A percentile compares a stretch with the other conserved stretches of the same genome.
Evolutionary conservation across 2,329 filamentous ascomycete species (phyloP).

Genomic region (Microdochium trichocladiopsis): DNA sequence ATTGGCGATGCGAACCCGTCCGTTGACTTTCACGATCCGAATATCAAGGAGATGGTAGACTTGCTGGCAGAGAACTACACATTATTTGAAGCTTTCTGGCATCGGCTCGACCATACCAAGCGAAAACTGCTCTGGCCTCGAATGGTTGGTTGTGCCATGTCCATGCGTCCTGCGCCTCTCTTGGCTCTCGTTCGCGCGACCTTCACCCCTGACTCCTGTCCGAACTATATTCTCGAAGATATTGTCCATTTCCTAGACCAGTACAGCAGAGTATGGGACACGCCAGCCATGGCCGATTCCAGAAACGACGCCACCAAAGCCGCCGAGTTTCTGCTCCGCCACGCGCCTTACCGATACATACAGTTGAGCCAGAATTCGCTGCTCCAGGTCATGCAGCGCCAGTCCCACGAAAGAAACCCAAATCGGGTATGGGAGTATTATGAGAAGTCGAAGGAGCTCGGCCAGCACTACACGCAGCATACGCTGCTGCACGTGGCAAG

Average conservation of each 20-base stretch:
- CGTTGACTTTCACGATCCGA: background rate
- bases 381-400: conserved; percentile 4
- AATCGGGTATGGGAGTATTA: conserved; percentile 25
- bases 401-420: background rate
- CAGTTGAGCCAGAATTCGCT: conserved; percentile 14
- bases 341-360: conserved; percentile 6
- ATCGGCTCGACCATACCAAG: conserved; percentile 8
- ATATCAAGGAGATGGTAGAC: conserved; percentile 1
- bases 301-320: conserved; percentile 3
- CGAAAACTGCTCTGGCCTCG: conserved; percentile 16
- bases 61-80: conserved; percentile 3
- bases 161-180: conserved; percentile 9
- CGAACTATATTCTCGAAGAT: conserved; percentile 21
- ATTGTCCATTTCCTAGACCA: conserved; percentile 13
- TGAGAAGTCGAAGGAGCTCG: conserved; percentile 18
- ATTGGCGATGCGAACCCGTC: background rate
- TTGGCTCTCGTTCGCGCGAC: conserved; percentile 13
- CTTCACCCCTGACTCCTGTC: conserved; percentile 17
- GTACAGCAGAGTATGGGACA: background rate
- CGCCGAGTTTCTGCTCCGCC: conserved; percentile 6
- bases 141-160: conserved; percentile 13
- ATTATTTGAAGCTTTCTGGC: conserved; percentile 15
- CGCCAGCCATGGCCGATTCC: background rate
- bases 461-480: conserved; percentile 17
- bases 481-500: conserved; percentile 41